Conservation (phyloP, 805 yeast species). For the Jamesozyma hellenica region DNA sequence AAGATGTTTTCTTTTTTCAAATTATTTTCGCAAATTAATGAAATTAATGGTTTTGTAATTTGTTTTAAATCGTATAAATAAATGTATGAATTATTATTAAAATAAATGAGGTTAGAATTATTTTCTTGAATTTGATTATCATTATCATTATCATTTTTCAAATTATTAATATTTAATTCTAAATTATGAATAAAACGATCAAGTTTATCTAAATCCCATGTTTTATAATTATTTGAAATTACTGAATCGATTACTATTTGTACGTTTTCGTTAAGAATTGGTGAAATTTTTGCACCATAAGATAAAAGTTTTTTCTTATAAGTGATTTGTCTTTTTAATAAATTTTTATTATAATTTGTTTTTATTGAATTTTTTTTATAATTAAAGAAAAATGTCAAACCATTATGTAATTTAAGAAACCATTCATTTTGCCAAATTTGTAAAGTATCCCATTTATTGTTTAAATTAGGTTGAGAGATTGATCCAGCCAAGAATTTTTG, state of each 20-base stretch:
- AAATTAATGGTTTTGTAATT: constrained; percentile 63
- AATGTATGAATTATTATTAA: constrained; percentile 36
- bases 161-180: constrained; percentile 28
- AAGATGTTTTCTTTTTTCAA: constrained; percentile 29
- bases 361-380: constrained; percentile 11
- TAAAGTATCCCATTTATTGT: constrained; percentile 28
- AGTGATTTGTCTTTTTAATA: constrained; percentile 12
- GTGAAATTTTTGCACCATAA: constrained; percentile 46
- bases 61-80: constrained; percentile 71
- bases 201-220: constrained; percentile 81
- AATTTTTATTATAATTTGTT: constrained; percentile 1
- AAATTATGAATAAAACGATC: constrained; percentile 62
- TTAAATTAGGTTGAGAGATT: background rate
- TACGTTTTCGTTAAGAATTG: constrained; percentile 47
- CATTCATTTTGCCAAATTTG: constrained; percentile 52
- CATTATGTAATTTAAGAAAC: constrained; percentile 44
- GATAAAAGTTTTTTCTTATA: constrained; percentile 22
- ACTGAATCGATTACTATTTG: constrained; percentile 37
- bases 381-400: constrained; percentile 51
- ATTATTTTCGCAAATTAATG: constrained; percentile 57
- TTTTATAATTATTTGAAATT: constrained; percentile 37
- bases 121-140: background rate
- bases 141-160: background rate
- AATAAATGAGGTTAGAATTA: background rate
- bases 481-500: background rate